phyloP scores from a whole-genome alignment of 306 rosid species.

The Vigna mungo region DNA sequence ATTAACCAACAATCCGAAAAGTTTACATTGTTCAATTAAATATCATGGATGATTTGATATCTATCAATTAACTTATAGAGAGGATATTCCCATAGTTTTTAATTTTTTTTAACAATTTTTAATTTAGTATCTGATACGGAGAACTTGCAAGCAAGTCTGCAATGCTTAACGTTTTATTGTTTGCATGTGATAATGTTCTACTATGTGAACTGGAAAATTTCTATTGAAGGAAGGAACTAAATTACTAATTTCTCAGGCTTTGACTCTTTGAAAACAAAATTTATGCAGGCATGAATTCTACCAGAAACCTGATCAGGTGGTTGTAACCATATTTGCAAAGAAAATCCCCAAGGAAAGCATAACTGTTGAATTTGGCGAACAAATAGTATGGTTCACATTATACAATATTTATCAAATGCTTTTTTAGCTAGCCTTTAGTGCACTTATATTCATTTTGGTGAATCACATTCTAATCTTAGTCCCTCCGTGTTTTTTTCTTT shows the following conservation, averaged over 20 bases:
- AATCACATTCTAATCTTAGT: slow-evolving; percentile 27
- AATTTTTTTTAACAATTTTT: background rate
- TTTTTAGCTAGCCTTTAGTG: background rate
- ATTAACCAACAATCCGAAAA: background rate
- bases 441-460: slow-evolving; percentile 11
- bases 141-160: background rate
- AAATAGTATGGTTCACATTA: slow-evolving; percentile 69
- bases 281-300: slow-evolving; percentile 77
- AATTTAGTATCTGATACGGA: slow-evolving; percentile 5
- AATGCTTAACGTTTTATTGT: background rate
- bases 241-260: slow-evolving; percentile 8
- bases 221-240: background rate
- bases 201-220: background rate
- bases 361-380: slow-evolving; percentile 78
- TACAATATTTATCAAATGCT: slow-evolving; percentile 27
- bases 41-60: background rate
- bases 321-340: slow-evolving; percentile 84
- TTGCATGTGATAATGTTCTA: background rate
- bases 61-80: background rate
- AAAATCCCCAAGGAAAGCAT: slow-evolving; percentile 64
- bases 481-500: slow-evolving; percentile 1
- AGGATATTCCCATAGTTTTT: background rate
- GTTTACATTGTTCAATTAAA: background rate
- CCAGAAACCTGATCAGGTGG: slow-evolving; percentile 81
- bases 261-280: slow-evolving; percentile 12